Percentiles rank a stretch among this genome's conserved stretches.
These are phyloP conservation scores for Hapsidospora chrysogenum DNA, from an alignment of 495 filamentous ascomycete genomes.

Conservation along the genomic window DNA sequence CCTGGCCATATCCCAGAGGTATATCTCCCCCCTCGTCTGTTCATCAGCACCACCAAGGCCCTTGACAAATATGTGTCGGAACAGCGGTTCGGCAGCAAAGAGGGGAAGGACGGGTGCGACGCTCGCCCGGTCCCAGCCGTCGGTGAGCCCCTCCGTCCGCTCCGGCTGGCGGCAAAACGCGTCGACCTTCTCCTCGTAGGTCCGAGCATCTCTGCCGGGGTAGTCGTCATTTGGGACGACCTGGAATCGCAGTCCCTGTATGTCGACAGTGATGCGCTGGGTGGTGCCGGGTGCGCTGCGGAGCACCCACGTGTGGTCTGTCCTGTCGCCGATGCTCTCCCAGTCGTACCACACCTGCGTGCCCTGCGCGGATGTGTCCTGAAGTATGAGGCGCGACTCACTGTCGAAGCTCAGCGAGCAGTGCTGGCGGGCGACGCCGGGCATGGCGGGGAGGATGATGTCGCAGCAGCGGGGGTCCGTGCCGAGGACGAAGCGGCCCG, in stretches of 20 bases:
- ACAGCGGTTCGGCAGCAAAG: not conserved
- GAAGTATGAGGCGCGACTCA: not conserved
- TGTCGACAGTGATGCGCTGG: conserved; percentile 2
- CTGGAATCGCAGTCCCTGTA: conserved; percentile 1
- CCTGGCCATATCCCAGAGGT: conserved; percentile 1
- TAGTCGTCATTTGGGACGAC: not conserved
- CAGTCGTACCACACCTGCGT: conserved; percentile 3
- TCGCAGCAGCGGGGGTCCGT: conserved; percentile 2
- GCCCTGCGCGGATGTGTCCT: conserved; percentile 1
- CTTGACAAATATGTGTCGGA: not conserved
- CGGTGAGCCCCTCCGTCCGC: not conserved
- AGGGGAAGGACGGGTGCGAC: not conserved
- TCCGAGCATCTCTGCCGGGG: not conserved
- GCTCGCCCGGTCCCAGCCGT: not conserved
- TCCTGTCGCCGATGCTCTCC: conserved; percentile 2
- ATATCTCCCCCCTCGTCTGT: not conserved
- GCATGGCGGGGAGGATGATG: not conserved
- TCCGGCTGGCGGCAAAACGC: not conserved
- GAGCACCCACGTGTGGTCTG: not conserved
- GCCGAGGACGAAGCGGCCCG: conserved; percentile 2
- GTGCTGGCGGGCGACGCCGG: conserved; percentile 1
- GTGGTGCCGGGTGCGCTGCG: not conserved
- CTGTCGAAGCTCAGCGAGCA: conserved; percentile 1
- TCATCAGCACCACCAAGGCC: not conserved
- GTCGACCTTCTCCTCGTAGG: conserved; percentile 2